A percentile compares a stretch with the other conserved stretches of the same genome.
Conservation (phyloP, 352 stramenopile species). For the Phytophthora boehmeriae region DNA sequence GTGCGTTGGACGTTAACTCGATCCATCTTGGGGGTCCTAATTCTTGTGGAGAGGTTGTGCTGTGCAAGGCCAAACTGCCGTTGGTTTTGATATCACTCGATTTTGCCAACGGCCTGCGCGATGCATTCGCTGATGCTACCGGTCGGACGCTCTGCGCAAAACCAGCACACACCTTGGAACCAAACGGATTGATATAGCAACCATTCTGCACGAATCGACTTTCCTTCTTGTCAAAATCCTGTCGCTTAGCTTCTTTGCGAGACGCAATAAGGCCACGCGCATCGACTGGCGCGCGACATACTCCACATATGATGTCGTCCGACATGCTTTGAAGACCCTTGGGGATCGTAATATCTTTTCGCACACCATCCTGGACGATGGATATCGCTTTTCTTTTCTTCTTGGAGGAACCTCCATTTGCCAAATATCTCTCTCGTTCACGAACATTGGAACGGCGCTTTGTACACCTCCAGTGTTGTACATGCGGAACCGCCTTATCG, state of each 20-base stretch:
- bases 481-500: slow-evolving; percentile 42
- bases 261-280: slow-evolving; percentile 56
- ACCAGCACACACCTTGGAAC: slow-evolving; percentile 20
- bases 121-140: slow-evolving; percentile 7
- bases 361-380: slow-evolving; percentile 60
- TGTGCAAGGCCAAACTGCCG: slow-evolving; percentile 19
- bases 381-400: slow-evolving; percentile 64
- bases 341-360: slow-evolving; percentile 60
- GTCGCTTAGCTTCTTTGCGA: slow-evolving; percentile 49
- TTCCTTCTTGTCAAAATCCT: slow-evolving; percentile 62
- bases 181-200: slow-evolving; percentile 61
- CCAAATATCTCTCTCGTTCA: slow-evolving; percentile 27
- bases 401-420: slow-evolving; percentile 35
- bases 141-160: slow-evolving; percentile 14
- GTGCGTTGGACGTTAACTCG: slow-evolving; percentile 81
- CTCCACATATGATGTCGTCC: slow-evolving; percentile 58
- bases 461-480: slow-evolving; percentile 83
- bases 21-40: slow-evolving; percentile 72
- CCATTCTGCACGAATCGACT: slow-evolving; percentile 68
- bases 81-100: slow-evolving; percentile 25
- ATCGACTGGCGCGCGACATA: slow-evolving; percentile 63
- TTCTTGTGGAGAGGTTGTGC: slow-evolving; percentile 24
- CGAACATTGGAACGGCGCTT: slow-evolving; percentile 52
- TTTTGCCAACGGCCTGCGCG: slow-evolving; percentile 25
- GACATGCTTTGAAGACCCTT: slow-evolving; percentile 56